These are phyloP conservation scores for Entomortierella chlamydospora DNA, from an alignment of 192 early-diverging fungal genomes.

Conservation along the genomic window DNA sequence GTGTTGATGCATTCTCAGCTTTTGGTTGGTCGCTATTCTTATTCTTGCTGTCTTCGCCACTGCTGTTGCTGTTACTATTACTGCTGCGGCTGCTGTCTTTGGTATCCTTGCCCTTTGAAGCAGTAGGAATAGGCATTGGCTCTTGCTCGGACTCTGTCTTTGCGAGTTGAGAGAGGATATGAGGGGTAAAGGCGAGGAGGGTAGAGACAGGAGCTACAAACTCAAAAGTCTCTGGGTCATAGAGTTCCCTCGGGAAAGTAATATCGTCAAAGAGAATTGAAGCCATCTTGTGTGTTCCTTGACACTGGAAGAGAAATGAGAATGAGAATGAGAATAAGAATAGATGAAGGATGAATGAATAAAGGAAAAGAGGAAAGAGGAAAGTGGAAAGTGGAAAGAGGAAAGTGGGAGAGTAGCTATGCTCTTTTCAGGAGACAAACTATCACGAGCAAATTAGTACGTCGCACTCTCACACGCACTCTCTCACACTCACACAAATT, in stretches of 20 bases:
- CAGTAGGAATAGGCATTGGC: constrained; percentile 24
- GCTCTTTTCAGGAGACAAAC: too few species aligned
- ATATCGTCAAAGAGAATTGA: constrained; percentile 63
- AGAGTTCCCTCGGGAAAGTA: constrained; percentile 60
- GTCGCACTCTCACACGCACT: too few species aligned
- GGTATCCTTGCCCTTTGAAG: neutral
- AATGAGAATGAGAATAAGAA: neutral
- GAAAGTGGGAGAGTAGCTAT: too few species aligned
- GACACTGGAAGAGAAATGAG: neutral
- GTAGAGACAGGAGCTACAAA: constrained; percentile 61
- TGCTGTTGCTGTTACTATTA: neutral
- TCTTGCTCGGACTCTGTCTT: constrained; percentile 57
- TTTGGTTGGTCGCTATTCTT: too few species aligned
- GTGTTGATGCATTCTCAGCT: too few species aligned
- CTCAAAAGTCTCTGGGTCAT: constrained; percentile 55
- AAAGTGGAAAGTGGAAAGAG: too few species aligned
- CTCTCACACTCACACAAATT: too few species aligned
- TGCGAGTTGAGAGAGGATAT: constrained; percentile 60
- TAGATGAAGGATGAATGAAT: too few species aligned
- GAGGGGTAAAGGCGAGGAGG: constrained; percentile 60
- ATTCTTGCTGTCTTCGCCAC: too few species aligned
- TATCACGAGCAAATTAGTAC: too few species aligned
- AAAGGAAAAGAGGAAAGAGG: too few species aligned
- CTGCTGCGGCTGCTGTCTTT: neutral
- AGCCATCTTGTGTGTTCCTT: constrained; percentile 16